These are phyloP conservation scores for Iris macrosiphon DNA, from an alignment of 106 monocot species.

Conservation along the genomic window DNA sequence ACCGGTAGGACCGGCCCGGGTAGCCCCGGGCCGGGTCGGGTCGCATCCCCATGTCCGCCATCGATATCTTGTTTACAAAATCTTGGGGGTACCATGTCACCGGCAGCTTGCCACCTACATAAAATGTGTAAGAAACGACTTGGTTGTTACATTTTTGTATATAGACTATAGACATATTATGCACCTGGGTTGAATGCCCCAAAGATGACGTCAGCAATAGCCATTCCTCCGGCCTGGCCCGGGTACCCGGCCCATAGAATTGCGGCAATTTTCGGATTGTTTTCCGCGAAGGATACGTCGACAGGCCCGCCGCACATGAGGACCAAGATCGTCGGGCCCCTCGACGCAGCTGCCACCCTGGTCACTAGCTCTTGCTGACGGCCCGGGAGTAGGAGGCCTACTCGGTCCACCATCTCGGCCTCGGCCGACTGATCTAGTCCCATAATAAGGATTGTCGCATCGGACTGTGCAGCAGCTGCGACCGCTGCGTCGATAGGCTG, in stretches of 20 bases:
- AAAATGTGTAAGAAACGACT: too few relatives aligned
- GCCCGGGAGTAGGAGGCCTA: slow-evolving; percentile 57
- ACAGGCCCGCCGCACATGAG: slow-evolving; percentile 70
- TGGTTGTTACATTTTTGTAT: too few relatives aligned
- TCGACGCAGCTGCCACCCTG: slow-evolving; percentile 41
- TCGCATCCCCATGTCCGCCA: slow-evolving; percentile 80
- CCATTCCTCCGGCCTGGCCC: slow-evolving; percentile 66
- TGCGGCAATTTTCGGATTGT: slow-evolving; percentile 39
- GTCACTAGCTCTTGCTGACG: slow-evolving; percentile 62
- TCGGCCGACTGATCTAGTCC: slow-evolving; percentile 74
- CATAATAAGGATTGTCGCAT: slow-evolving; percentile 50
- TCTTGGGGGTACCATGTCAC: slow-evolving; percentile 85
- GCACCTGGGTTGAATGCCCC: slow-evolving; percentile 70
- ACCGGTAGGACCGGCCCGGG: slow-evolving; percentile 76
- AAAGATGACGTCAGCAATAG: slow-evolving; percentile 72
- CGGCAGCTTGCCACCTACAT: slow-evolving; percentile 68
- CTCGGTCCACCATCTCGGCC: slow-evolving; percentile 46
- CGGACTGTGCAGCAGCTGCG: slow-evolving; percentile 29
- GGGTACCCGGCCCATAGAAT: slow-evolving; percentile 95
- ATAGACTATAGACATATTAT: neutral
- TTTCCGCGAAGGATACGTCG: slow-evolving; percentile 67
- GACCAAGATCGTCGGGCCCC: slow-evolving; percentile 42
- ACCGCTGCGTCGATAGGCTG: slow-evolving; percentile 48
- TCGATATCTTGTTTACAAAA: slow-evolving; percentile 42
- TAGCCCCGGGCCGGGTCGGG: slow-evolving; percentile 37